phyloP scores from a whole-genome alignment of 768 basidiomycete species.

The Rhizopogon vinicolor region DNA sequence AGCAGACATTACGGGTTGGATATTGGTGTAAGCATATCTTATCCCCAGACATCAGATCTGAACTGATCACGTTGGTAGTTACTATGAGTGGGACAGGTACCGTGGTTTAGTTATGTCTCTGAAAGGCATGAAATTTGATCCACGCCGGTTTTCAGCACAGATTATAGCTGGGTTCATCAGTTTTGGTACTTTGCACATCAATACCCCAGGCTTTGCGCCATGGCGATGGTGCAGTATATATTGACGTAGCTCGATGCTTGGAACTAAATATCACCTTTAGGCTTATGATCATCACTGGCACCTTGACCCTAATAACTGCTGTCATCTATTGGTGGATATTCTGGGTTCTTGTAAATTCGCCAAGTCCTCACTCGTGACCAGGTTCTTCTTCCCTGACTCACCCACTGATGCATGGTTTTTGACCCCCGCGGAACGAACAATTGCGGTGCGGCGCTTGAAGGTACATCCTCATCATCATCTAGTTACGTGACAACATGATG shows the following conservation, averaged over 20 bases:
- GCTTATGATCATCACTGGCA: constrained; percentile 71
- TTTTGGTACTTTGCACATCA: constrained; percentile 62
- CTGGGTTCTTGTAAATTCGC: not conserved
- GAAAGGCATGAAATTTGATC: not conserved
- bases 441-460: constrained; percentile 64
- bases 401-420: constrained; percentile 76
- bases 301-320: constrained; percentile 49
- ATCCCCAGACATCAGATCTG: not conserved
- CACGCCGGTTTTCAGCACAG: constrained; percentile 42
- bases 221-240: constrained; percentile 58
- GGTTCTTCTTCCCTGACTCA: constrained; percentile 71
- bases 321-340: constrained; percentile 48
- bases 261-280: constrained; percentile 16
- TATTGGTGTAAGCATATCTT: constrained; percentile 61
- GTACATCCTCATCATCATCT: constrained; percentile 22
- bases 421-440: constrained; percentile 52
- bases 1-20: constrained; percentile 65
- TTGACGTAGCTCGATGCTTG: constrained; percentile 2
- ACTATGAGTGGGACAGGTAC: constrained; percentile 72
- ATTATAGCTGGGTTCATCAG: constrained; percentile 68
- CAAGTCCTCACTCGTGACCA: constrained; percentile 15
- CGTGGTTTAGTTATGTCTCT: not conserved
- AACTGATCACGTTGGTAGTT: constrained; percentile 32
- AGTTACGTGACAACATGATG: not conserved
- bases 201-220: constrained; percentile 51